Base-by-base conservation (phyloP, 2,329 filamentous ascomycete species). In the Raffaelea arxii region DNA sequence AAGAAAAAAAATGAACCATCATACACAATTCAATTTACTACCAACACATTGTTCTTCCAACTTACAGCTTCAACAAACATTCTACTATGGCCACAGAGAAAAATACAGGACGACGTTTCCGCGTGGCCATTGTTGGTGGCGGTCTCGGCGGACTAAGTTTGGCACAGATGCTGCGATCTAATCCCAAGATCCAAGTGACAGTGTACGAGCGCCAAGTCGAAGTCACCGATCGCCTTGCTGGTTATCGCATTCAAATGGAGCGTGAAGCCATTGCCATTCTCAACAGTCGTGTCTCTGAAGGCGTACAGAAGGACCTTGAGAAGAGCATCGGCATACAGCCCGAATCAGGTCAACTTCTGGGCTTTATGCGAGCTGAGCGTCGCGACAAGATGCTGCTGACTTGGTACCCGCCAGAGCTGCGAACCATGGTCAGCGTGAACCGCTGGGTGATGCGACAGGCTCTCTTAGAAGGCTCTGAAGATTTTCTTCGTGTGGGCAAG, bases 81-180 rank as follows among this genome's bases (percentile, higher is more conserved):
- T n/a, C n/a, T n/a, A n/a, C n/a, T n/a, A n/a, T n/a, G n/a, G n/a
- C n/a, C n/a, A n/a, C n/a, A n/a, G n/a, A n/a, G n/a, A n/a, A n/a
- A n/a, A n/a, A n/a, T n/a, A n/a, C n/a, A n/a, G n/a, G n/a, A n/a
- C 38, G 25, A 22, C 38, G 11, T 22, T 40, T 40, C 38, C 38
- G 38, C 38, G 38, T 40, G 38, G 38, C 38, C 38, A 40, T 40
- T 40, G 38, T 40, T 12, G 38, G 38, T 14, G 38, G 38, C 14
- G 38, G 38, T 6, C 38, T 40, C 6, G 38, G 38, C 38, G 38
- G 38, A 16, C 38, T 40, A 4, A 22, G 18, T 5, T 22, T 40
- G 18, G 38, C 21, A 9, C 38, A 40, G 38, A 40, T 40, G 38
- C 21, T 40, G 18, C 10, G 38, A 22, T 22, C 38, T 7, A 40